Evolutionary conservation across 2,329 filamentous ascomycete genomes (phyloP).

Genomic region (Exserohilum turcica): DNA sequence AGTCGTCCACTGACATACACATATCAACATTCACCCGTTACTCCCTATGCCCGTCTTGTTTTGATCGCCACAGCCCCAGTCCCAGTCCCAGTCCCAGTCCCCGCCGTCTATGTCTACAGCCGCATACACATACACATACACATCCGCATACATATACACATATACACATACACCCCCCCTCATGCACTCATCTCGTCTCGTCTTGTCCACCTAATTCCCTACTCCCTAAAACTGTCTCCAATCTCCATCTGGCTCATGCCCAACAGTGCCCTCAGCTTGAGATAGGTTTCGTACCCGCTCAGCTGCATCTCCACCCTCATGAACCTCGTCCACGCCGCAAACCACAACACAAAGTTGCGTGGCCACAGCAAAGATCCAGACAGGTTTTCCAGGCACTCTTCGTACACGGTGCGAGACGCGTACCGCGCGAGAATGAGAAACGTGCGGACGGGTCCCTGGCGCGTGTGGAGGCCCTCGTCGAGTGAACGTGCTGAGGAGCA

Average conservation of each 20-base stretch:
- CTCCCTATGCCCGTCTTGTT: too few species aligned
- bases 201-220: slow-evolving; percentile 5
- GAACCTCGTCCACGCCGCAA: slow-evolving; percentile 60
- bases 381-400: slow-evolving; percentile 62
- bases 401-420: slow-evolving; percentile 65
- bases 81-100: too few species aligned
- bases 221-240: slow-evolving; percentile 23
- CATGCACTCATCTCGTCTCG: background rate
- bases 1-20: background rate
- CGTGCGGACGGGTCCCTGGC: slow-evolving; percentile 64
- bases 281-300: slow-evolving; percentile 62
- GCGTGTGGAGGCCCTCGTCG: slow-evolving; percentile 85
- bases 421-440: slow-evolving; percentile 70
- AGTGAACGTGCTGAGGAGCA: slow-evolving; percentile 70
- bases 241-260: slow-evolving; percentile 48
- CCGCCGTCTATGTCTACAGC: background rate
- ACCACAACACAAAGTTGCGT: slow-evolving; percentile 56
- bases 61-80: too few species aligned
- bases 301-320: slow-evolving; percentile 63
- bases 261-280: slow-evolving; percentile 57
- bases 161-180: too few species aligned
- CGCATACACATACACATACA: background rate
- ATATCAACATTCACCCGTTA: too few species aligned
- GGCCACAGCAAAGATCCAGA: slow-evolving; percentile 58
- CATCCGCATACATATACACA: background rate